A percentile compares a stretch with the other conserved stretches of the same genome.
Evolutionary conservation across 768 basidiomycete species (phyloP).

Genomic region (Hydnum rufescens): DNA sequence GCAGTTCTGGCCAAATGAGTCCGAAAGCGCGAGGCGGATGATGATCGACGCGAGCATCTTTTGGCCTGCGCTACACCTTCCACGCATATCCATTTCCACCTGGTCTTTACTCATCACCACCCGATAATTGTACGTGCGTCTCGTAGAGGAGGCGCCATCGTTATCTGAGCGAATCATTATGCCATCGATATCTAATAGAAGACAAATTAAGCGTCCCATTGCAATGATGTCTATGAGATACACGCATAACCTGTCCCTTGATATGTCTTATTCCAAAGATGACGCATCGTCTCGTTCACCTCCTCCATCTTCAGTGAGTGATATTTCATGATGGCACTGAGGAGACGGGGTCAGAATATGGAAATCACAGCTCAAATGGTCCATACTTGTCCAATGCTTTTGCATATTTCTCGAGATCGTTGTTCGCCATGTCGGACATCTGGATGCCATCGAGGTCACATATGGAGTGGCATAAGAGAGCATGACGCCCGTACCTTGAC

Average conservation of each 20-base stretch:
- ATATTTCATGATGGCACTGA: constrained; percentile 84
- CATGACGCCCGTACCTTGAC: constrained; percentile 49
- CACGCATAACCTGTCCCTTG: constrained; percentile 70
- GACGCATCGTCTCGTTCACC: constrained; percentile 93
- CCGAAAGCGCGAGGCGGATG: constrained; percentile 89
- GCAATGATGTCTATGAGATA: not conserved
- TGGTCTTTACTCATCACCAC: constrained; percentile 99
- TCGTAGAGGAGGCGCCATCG: constrained; percentile 65
- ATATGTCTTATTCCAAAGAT: constrained; percentile 97
- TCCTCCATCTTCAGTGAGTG: constrained; percentile 97
- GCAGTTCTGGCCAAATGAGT: constrained; percentile 94
- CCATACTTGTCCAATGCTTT: constrained; percentile 91
- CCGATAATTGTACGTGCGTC: constrained; percentile 91
- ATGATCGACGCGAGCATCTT: constrained; percentile 98
- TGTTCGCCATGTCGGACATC: constrained; percentile 97
- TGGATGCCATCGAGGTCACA: not conserved
- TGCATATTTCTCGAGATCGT: constrained; percentile 90
- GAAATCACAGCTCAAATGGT: not conserved
- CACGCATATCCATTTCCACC: constrained; percentile 99
- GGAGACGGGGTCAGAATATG: constrained; percentile 10
- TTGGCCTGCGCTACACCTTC: constrained; percentile 93
- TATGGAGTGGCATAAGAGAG: not conserved
- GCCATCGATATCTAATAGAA: constrained; percentile 71
- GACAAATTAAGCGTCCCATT: not conserved
- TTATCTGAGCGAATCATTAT: constrained; percentile 89